Base-by-base conservation (phyloP, 139 green algal species). In the Eudorina sp. region DNA sequence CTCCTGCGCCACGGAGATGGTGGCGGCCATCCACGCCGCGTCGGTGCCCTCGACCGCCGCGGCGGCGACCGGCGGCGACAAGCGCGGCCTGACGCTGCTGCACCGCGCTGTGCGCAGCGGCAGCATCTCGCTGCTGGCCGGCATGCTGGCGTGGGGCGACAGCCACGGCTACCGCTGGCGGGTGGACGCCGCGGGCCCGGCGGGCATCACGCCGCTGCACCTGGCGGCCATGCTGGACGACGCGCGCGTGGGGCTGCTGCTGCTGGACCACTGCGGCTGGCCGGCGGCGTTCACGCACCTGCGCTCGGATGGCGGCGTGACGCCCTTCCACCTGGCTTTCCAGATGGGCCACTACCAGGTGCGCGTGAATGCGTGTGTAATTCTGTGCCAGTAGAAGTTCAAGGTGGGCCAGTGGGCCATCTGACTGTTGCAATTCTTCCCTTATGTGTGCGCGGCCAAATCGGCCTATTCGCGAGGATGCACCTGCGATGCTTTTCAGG, bases 301-400 rank as follows among this genome's bases (percentile, higher is more conserved):
- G 36, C 29, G 16, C 0, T 76, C 92, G 0, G 86, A 76, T 21
- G 90, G 92, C 40, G 92, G 93, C 40, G 90, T 94, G 25, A 93
- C 93, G 38, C 93, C 93, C 80, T 95, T 95, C 85, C 93, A 95
- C 78, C 89, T 95, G 40, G 92, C 90, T 41, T 92, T 95, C 80
- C 93, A 95, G 69, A 91, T 91, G 89, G 93, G 93, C n/a, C 92
- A 93, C 78, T 95, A 90, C 81, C 64, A 88, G 43, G 36, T 93
- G 34, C 68, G 90, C 58, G n/a, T 51, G 18, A 19, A 66, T 29
- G 55, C 13, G 51, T 13, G 51, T 58, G 18, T 16, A 58, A n/a
- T n/a, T n/a, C n/a, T n/a, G n/a, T n/a, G n/a, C n/a, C n/a, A n/a
- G n/a, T n/a, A n/a, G n/a, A n/a, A n/a, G n/a, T n/a, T n/a, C n/a